These are phyloP conservation scores for Gymnopilus junonius DNA, from an alignment of 768 basidiomycete species.

Conservation along the genomic window DNA sequence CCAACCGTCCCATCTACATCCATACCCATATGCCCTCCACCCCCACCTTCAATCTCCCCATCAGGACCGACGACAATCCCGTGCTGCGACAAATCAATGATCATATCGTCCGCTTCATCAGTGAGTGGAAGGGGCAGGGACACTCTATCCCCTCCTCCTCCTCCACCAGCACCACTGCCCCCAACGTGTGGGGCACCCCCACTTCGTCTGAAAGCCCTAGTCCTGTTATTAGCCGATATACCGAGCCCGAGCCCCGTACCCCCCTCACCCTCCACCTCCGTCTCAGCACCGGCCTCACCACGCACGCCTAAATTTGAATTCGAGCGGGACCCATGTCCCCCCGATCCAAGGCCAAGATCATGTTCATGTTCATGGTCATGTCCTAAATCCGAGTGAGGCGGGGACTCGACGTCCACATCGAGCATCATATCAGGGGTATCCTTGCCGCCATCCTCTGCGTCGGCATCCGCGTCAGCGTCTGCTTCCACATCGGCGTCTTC, in stretches of 20 bases:
- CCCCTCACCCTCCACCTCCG: conserved; percentile 41
- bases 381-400: conserved; percentile 18
- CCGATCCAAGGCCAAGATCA: background rate
- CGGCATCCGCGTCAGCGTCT: background rate
- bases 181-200: background rate
- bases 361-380: conserved; percentile 5
- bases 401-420: conserved; percentile 25
- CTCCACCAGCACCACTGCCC: conserved; percentile 6
- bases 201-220: conserved; percentile 17
- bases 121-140: conserved; percentile 17
- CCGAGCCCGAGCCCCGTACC: conserved; percentile 17
- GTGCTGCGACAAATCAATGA: conserved; percentile 14
- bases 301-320: conserved; percentile 27
- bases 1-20: conserved; percentile 41
- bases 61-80: conserved; percentile 11
- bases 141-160: conserved; percentile 19
- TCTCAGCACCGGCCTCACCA: conserved; percentile 36
- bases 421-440: conserved; percentile 14
- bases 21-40: conserved; percentile 14
- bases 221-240: conserved; percentile 8
- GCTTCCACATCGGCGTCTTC: conserved; percentile 20
- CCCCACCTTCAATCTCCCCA: conserved; percentile 9
- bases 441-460: background rate
- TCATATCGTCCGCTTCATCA: conserved; percentile 27
- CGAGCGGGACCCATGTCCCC: conserved; percentile 21